These are phyloP conservation scores for Truncatella angustata DNA, from an alignment of 2,329 filamentous ascomycete species.

Conservation along the genomic window DNA sequence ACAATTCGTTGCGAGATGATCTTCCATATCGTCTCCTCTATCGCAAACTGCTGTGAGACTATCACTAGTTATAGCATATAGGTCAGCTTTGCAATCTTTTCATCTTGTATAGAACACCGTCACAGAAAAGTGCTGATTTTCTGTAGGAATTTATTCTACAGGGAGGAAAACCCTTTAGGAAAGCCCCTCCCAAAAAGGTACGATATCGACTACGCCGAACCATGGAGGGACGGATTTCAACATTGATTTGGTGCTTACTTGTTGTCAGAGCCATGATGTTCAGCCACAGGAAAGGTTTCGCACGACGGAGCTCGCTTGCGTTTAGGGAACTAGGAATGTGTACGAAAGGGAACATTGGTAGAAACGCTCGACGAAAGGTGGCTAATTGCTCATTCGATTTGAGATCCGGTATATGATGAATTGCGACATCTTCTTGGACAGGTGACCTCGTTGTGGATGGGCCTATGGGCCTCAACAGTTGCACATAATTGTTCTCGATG, in stretches of 20 bases:
- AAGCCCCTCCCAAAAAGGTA: too few relatives aligned
- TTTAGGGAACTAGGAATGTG: conserved; percentile 14
- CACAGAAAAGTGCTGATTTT: too few relatives aligned
- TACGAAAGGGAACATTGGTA: conserved; percentile 18
- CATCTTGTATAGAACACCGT: too few relatives aligned
- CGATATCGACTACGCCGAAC: too few relatives aligned
- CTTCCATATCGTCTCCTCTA: conserved; percentile 17
- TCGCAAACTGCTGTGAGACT: conserved; percentile 16
- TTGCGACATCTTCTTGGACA: conserved; percentile 15
- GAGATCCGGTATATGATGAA: conserved; percentile 11
- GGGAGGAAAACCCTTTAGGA: too few relatives aligned
- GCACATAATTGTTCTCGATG: neutral
- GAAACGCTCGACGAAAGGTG: conserved; percentile 15
- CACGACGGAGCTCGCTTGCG: conserved; percentile 15
- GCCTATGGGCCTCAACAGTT: neutral
- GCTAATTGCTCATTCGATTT: conserved; percentile 16
- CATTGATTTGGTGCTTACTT: too few relatives aligned
- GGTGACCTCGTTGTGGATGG: conserved; percentile 3
- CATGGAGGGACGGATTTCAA: too few relatives aligned
- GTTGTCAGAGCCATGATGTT: conserved; percentile 16
- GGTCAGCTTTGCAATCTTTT: too few relatives aligned
- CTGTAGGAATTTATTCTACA: too few relatives aligned
- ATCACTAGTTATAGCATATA: too few relatives aligned
- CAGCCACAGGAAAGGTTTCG: conserved; percentile 21
- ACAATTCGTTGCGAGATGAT: conserved; percentile 20